Evolutionary conservation across 345 rosid genomes (phyloP).

Genomic region (Gossypium mustelinum): DNA sequence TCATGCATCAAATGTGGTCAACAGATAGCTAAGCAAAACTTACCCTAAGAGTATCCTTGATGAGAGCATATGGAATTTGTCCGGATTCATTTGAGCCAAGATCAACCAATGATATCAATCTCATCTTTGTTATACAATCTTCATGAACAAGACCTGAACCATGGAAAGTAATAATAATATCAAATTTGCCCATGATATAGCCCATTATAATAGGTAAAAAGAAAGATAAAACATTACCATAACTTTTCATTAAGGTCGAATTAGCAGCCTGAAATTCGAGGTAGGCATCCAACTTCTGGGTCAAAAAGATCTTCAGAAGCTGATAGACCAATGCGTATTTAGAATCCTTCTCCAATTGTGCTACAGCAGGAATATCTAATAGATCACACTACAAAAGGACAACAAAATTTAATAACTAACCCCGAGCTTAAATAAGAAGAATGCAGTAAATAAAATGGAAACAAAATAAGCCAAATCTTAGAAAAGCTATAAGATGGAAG

Average conservation of each 20-base stretch:
- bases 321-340: slow-evolving; percentile 63
- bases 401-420: slow-evolving; percentile 9
- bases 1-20: slow-evolving; percentile 1
- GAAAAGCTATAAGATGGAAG: neutral
- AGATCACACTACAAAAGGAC: slow-evolving; percentile 71
- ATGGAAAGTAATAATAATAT: slow-evolving; percentile 10
- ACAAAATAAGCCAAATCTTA: neutral
- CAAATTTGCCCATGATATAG: neutral
- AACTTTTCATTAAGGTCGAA: slow-evolving; percentile 58
- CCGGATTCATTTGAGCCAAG: slow-evolving; percentile 68
- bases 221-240: slow-evolving; percentile 40
- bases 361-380: slow-evolving; percentile 79
- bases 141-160: slow-evolving; percentile 74
- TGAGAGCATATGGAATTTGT: slow-evolving; percentile 57
- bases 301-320: slow-evolving; percentile 78
- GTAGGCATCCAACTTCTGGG: slow-evolving; percentile 73
- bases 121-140: slow-evolving; percentile 84
- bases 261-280: slow-evolving; percentile 68
- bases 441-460: neutral
- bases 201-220: neutral
- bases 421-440: neutral
- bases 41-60: slow-evolving; percentile 72
- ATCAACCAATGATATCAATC: slow-evolving; percentile 74
- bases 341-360: slow-evolving; percentile 76
- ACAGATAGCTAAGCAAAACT: slow-evolving; percentile 6